Conservation (phyloP, 306 rosid genomes). For the Gastrolobium bilobum region DNA sequence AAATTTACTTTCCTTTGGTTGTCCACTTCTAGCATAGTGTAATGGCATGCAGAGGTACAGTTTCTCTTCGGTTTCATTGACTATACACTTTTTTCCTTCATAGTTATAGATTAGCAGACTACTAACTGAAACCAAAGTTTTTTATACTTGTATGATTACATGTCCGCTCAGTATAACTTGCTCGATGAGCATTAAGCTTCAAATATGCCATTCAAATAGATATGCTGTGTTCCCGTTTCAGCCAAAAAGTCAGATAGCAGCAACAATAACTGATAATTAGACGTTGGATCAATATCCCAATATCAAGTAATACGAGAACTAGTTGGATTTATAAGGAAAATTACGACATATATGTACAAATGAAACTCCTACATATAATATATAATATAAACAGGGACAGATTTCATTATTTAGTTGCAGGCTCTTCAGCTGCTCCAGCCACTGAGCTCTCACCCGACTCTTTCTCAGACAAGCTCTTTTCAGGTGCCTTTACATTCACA, state of each 20-base stretch:
- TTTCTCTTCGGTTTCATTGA: too few species aligned
- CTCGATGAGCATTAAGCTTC: background rate
- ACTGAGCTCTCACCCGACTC: conserved; percentile 15
- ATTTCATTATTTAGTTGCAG: conserved; percentile 42
- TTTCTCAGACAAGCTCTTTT: conserved; percentile 13
- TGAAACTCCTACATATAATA: conserved; percentile 24
- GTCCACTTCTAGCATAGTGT: too few species aligned
- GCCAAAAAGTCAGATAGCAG: background rate
- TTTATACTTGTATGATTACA: background rate
- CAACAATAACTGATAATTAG: conserved; percentile 22
- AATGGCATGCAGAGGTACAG: too few species aligned
- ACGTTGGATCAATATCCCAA: conserved; percentile 3
- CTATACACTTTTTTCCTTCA: too few species aligned
- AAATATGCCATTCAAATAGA: conserved; percentile 22
- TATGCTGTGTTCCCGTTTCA: conserved; percentile 33
- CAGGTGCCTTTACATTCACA: conserved; percentile 26
- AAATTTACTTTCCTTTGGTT: too few species aligned
- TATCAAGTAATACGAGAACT: background rate
- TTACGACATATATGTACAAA: conserved; percentile 49
- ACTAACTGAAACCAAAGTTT: too few species aligned
- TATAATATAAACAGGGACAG: conserved; percentile 37
- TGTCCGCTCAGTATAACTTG: background rate
- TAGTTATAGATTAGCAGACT: too few species aligned
- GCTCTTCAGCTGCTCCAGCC: conserved; percentile 39
- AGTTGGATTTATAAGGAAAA: conserved; percentile 9